Conservation (phyloP, 257 asterid species). For the Lantana camara region DNA sequence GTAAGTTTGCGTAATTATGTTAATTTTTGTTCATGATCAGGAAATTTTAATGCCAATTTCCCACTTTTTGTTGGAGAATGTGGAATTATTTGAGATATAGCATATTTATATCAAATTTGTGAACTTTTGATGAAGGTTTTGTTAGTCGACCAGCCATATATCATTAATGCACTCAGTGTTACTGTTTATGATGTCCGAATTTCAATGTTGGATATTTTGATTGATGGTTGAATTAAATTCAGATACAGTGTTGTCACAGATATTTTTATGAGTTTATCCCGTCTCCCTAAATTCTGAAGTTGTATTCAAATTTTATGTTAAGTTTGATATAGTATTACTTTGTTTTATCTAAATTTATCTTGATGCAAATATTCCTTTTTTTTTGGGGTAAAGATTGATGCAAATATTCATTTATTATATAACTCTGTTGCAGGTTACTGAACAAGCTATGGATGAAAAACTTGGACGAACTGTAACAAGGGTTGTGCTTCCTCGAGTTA, state of each 20-base stretch:
- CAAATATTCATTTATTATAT: not conserved
- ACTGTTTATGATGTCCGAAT: not conserved
- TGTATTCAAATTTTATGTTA: not conserved
- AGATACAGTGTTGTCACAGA: not conserved
- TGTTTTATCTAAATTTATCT: not conserved
- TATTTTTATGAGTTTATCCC: not conserved
- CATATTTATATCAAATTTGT: too few relatives aligned
- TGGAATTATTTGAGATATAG: not conserved
- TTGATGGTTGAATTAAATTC: not conserved
- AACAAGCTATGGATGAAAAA: slow-evolving; percentile 69
- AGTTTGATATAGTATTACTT: not conserved
- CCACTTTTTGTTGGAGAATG: not conserved
- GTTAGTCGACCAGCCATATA: not conserved
- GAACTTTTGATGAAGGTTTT: not conserved
- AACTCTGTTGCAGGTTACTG: slow-evolving; percentile 56
- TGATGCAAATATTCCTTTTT: not conserved
- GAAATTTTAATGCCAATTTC: not conserved
- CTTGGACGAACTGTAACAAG: slow-evolving; percentile 68
- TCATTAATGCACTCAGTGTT: not conserved
- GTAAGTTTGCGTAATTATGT: slow-evolving; percentile 33
- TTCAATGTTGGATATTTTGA: not conserved
- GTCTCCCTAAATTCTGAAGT: not conserved
- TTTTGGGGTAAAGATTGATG: too few relatives aligned
- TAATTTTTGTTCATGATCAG: not conserved
- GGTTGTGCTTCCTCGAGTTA: slow-evolving; percentile 81